Evolutionary conservation across 208 protist genomes (phyloP), one percentile per base, ranked within the genome.

Genomic region (Naegleria lovaniensis): DNA sequence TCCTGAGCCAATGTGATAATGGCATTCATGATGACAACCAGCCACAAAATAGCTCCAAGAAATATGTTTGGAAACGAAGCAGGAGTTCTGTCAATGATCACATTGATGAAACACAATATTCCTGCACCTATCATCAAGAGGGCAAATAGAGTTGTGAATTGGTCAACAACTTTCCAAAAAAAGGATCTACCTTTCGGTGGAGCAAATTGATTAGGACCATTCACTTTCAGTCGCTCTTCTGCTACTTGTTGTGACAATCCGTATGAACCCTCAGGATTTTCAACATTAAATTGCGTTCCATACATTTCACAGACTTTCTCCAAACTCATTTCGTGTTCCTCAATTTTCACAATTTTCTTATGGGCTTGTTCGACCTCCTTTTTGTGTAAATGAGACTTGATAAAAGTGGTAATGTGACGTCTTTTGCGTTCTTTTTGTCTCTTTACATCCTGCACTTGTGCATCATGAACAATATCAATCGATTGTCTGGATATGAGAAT

Each of bases 1-100:
- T 96, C 94, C 93, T 97, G 96, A 0, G 89, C 91, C 89, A 92
- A 96, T 9, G 94, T 93, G 75, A 97, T 95, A 0, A 92, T 55
- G 87, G 89, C 94, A 15, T 94, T 96, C n/a, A 97, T 83, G 22
- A 97, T 52, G 2, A 97, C 95, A 51, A 97, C 93, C 9, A 92
- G 85, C 52, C 91, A 15, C 22, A 96, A 90, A 5, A 94, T 93
- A 83, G 96, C 90, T 79, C 93, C 94, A 1, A 96, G 43, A 51
- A 59, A 90, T 36, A 76, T 40, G 87, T 79, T 87, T 67, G 55
- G 55, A 67, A 29, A 67, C 3, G 22, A 90, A 9, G 16, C 16
- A 19, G 41, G 36, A n/a, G 25, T 48, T 11, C 29, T 85, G 11
- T 55, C 52, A 13, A 95, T 40, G 22, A n/a, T 87, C 88, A 93